These are phyloP conservation scores for Tricladium varicosporioides DNA, from an alignment of 2,329 filamentous ascomycete species.

Conservation along the genomic window DNA sequence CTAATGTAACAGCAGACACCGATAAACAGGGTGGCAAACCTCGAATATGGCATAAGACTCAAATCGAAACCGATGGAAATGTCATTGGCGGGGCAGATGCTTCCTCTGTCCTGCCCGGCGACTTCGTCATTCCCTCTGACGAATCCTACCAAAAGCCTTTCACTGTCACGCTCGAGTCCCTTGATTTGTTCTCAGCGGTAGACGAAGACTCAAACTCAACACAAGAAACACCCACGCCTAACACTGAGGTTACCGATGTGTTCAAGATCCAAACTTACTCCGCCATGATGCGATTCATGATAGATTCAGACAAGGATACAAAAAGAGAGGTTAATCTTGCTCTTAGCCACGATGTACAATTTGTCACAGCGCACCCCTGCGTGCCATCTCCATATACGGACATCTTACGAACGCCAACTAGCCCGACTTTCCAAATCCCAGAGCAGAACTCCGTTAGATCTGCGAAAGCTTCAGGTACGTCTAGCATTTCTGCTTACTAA, in stretches of 20 bases:
- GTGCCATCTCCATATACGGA: slow-evolving; percentile 55
- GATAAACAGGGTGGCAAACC: slow-evolving; percentile 51
- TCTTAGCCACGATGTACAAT: slow-evolving; percentile 58
- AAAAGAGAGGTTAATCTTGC: slow-evolving; percentile 32
- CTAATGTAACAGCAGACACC: slow-evolving; percentile 41
- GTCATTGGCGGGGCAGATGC: slow-evolving; percentile 58
- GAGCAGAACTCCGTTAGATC: slow-evolving; percentile 6
- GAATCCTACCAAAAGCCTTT: slow-evolving; percentile 46
- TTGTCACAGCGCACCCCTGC: slow-evolving; percentile 66
- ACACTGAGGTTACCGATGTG: slow-evolving; percentile 11
- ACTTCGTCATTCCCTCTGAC: slow-evolving; percentile 61
- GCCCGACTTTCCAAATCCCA: slow-evolving; percentile 58
- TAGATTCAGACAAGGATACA: slow-evolving; percentile 20
- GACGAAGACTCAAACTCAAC: slow-evolving; percentile 39
- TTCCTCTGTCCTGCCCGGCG: slow-evolving; percentile 54
- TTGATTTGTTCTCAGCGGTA: slow-evolving; percentile 47
- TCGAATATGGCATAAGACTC: slow-evolving; percentile 59
- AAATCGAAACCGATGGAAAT: slow-evolving; percentile 58
- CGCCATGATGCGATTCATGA: slow-evolving; percentile 31
- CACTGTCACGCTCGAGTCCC: slow-evolving; percentile 48
- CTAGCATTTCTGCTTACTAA: neutral
- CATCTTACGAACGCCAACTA: slow-evolving; percentile 57
- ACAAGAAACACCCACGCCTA: slow-evolving; percentile 32
- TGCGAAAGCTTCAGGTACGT: slow-evolving; percentile 9
- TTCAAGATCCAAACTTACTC: slow-evolving; percentile 31